Conservation (phyloP, 805 yeast species). For the Suhomyces faveliae region DNA sequence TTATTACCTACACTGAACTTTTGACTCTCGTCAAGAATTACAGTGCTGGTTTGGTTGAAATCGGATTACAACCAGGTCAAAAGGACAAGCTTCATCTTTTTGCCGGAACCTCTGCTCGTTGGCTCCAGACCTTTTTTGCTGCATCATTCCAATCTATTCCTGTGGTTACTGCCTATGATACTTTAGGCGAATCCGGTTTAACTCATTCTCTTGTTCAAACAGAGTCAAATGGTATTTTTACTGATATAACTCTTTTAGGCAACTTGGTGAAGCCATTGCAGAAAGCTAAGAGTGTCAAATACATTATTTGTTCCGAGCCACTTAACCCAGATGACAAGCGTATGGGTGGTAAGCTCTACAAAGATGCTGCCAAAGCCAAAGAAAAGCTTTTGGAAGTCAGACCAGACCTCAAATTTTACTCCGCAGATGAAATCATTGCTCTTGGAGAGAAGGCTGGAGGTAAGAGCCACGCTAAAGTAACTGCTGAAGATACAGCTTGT, state of each 20-base stretch:
- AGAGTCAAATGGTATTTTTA: constrained; percentile 71
- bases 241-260: constrained; percentile 72
- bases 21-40: constrained; percentile 46
- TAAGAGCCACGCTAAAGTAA: constrained; percentile 38
- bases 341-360: constrained; percentile 57
- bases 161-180: constrained; percentile 93
- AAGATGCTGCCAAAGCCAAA: constrained; percentile 55
- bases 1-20: constrained; percentile 60
- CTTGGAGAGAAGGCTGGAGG: constrained; percentile 46
- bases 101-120: constrained; percentile 82
- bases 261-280: constrained; percentile 72
- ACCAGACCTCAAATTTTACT: constrained; percentile 70
- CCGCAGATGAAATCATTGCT: constrained; percentile 62
- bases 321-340: constrained; percentile 64
- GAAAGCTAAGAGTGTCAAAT: constrained; percentile 58
- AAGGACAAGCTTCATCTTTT: constrained; percentile 73
- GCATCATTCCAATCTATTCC: constrained; percentile 78
- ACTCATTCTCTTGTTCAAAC: constrained; percentile 85
- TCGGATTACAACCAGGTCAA: constrained; percentile 67
- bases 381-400: constrained; percentile 61
- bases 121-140: constrained; percentile 88
- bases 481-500: constrained; percentile 61
- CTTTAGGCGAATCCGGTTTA: constrained; percentile 85
- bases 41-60: constrained; percentile 72
- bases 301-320: constrained; percentile 67